Conservation (phyloP, 306 rosid genomes). For the Elaeagnus macrophylla region DNA sequence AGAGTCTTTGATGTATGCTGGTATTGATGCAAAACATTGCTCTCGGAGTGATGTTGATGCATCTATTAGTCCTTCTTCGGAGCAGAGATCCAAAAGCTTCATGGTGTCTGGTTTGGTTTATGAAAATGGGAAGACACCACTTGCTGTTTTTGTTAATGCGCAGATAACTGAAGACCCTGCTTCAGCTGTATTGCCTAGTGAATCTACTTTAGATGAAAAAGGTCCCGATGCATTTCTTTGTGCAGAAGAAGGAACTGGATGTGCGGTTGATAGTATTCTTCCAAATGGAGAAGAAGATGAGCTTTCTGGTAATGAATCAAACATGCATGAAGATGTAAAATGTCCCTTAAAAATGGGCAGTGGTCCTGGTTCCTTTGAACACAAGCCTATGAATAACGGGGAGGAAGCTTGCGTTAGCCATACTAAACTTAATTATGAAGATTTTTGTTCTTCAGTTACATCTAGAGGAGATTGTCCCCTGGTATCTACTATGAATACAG, state of each 20-base stretch:
- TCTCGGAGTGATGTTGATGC: slow-evolving; percentile 5
- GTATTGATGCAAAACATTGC: background rate
- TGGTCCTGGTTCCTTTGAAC: background rate
- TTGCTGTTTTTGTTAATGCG: background rate
- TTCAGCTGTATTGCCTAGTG: slow-evolving; percentile 8
- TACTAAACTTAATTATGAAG: slow-evolving; percentile 6
- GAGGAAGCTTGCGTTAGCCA: background rate
- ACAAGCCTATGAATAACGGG: slow-evolving; percentile 8
- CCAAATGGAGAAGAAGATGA: slow-evolving; percentile 9
- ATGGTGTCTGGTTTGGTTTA: background rate
- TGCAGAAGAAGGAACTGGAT: slow-evolving; percentile 17
- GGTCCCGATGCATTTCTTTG: background rate
- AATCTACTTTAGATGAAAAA: background rate
- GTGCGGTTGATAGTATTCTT: slow-evolving; percentile 14
- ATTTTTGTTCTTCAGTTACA: slow-evolving; percentile 5
- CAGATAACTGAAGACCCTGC: background rate
- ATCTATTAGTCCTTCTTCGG: background rate
- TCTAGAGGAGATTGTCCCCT: slow-evolving; percentile 12
- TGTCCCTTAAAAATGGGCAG: slow-evolving; percentile 11
- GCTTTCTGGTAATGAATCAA: slow-evolving; percentile 12
- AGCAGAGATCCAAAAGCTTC: background rate
- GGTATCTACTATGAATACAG: slow-evolving; percentile 3
- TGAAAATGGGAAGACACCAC: background rate
- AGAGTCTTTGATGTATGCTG: slow-evolving; percentile 11
- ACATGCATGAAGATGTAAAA: slow-evolving; percentile 14